phyloP scores from a whole-genome alignment of 2,329 filamentous ascomycete species.

The Colletotrichum coccodes region DNA sequence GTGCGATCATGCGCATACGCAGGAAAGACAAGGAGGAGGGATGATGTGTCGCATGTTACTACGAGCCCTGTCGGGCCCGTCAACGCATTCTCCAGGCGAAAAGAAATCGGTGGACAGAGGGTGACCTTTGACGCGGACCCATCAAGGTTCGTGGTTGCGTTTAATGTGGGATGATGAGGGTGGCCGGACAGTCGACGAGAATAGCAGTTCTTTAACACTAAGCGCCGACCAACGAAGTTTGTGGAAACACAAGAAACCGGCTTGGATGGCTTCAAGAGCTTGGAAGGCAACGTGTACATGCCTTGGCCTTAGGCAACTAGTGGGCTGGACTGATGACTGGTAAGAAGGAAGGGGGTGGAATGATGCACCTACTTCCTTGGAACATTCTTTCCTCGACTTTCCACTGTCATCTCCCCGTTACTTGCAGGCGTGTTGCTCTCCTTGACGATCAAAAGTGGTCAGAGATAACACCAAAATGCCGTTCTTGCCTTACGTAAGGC shows the following conservation, averaged over 20 bases:
- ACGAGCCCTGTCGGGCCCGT: not conserved
- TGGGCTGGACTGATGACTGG: not conserved
- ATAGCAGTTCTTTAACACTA: not conserved
- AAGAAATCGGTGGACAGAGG: not conserved
- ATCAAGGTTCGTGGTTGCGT: constrained; percentile 2
- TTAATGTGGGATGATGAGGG: constrained; percentile 8
- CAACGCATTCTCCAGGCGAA: not conserved
- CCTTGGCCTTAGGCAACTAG: not conserved
- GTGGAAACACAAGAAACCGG: not conserved
- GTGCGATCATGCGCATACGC: constrained; percentile 27
- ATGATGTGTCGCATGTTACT: constrained; percentile 6
- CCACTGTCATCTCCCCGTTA: not conserved
- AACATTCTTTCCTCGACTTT: not conserved
- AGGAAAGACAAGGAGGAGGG: constrained; percentile 18
- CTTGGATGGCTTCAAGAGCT: not conserved
- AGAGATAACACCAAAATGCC: not conserved
- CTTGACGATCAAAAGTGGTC: not conserved
- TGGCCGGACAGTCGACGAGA: not conserved
- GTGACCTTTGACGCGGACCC: not conserved
- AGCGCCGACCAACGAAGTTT: not conserved
- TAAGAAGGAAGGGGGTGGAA: not conserved
- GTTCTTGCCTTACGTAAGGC: constrained; percentile 4
- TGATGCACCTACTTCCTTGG: not conserved
- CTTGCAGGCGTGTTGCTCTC: not conserved
- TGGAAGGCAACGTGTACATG: not conserved